Base-by-base conservation (phyloP, 768 basidiomycete species). In the Amanita jacksonii region DNA sequence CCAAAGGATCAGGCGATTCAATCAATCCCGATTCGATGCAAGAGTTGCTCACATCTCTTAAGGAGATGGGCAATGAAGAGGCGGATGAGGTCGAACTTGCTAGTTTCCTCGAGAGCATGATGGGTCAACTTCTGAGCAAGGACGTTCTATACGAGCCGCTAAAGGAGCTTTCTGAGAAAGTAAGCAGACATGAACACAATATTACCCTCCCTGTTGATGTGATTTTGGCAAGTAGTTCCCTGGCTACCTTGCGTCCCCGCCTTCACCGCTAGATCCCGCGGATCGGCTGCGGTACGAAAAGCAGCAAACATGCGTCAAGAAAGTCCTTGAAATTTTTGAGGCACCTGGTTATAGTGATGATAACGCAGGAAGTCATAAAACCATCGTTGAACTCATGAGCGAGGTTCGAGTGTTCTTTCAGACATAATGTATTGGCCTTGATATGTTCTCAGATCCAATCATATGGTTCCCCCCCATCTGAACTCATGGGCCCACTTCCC, bases 131-230 rank as follows among this genome's bases (percentile, higher is more conserved):
- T 19, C 80, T 89, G 79, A 76, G 73, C 63, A 85, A 87, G 54
- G 85, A 88, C 0, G 67, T 90, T 2, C 62, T 93, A n/a, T 83
- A 91, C 51, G 87, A 90, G 35, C 90, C 91, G 0, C 57, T 93
- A 46, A 86, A 85, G 52, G 90, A 94, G 56, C 62, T 94, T 16
- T 62, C 70, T 12, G 76, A 80, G 12, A 81, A 82, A 57, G 86
- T 83, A 49, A 24, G 70, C 34, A 28, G 27, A 16, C n/a, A n/a
- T n/a, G n/a, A n/a, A n/a, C n/a, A 33, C 38, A 10, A 37, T 33
- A 13, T 9, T 20, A 20, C 13, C 16, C 5, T 30, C 46, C 31
- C 35, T 24, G 32, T 35, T 23, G 31, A 24, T 23, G 12, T 38
- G 30, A 24, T 3, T 10, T 16, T 8, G 27, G 10, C 10, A 37